These are phyloP conservation scores for Fraxinus greggii DNA, from an alignment of 305 asterid species.

Conservation along the genomic window DNA sequence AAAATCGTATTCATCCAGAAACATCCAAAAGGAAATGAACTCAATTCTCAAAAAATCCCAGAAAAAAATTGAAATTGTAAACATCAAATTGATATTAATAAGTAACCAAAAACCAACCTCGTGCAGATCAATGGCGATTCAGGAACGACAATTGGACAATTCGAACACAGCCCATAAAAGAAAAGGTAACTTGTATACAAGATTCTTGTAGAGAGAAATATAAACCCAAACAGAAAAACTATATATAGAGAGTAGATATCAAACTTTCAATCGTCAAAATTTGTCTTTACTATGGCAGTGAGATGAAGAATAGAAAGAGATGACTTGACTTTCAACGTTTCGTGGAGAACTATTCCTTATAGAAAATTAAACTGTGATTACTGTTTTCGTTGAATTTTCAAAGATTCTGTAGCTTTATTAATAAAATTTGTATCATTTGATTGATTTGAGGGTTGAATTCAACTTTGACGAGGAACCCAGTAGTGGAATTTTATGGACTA, in stretches of 20 bases:
- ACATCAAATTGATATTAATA: not conserved
- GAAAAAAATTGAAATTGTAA: not conserved
- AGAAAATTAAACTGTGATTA: not conserved
- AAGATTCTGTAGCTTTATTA: conserved; percentile 28
- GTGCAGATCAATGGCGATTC: not conserved
- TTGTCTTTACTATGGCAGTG: conserved; percentile 25
- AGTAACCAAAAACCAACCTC: conserved; percentile 1
- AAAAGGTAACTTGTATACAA: not conserved
- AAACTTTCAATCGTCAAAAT: conserved; percentile 24
- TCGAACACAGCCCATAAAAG: not conserved
- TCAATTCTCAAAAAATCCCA: not conserved
- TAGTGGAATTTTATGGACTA: not conserved
- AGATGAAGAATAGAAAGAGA: not conserved
- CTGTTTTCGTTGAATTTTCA: conserved; percentile 32
- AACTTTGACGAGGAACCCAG: conserved; percentile 17
- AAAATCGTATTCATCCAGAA: conserved; percentile 6
- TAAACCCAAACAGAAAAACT: conserved; percentile 15
- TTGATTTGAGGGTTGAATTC: conserved; percentile 33
- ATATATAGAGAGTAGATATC: conserved; percentile 15
- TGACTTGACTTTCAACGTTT: conserved; percentile 39
- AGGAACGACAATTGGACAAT: conserved; percentile 9
- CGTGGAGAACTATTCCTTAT: not conserved
- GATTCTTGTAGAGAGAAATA: conserved; percentile 34
- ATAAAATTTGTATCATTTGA: not conserved
- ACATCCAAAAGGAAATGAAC: not conserved